Evolutionary conservation across 768 basidiomycete species (phyloP).

Genomic region (Mycena chlorophos): DNA sequence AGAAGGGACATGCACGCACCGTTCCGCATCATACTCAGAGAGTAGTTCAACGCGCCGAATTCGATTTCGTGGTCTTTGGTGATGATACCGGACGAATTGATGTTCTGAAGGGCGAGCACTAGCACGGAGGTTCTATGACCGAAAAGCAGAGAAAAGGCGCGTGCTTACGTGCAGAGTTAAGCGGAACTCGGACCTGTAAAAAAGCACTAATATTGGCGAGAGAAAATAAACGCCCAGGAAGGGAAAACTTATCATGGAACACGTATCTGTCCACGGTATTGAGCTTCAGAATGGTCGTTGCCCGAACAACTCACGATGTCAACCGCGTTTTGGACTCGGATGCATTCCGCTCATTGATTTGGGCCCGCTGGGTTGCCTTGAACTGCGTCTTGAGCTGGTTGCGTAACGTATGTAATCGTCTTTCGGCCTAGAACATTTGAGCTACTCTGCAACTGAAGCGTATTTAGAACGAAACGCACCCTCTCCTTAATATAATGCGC

Average conservation of each 20-base stretch:
- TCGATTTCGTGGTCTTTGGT: slow-evolving; percentile 80
- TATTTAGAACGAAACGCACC: slow-evolving; percentile 33
- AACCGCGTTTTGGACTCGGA: slow-evolving; percentile 81
- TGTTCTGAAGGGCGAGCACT: slow-evolving; percentile 89
- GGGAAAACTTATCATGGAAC: slow-evolving; percentile 67
- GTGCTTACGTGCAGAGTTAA: slow-evolving; percentile 68
- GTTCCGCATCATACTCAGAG: slow-evolving; percentile 87
- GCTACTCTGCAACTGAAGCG: no score
- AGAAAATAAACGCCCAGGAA: neutral
- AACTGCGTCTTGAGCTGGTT: slow-evolving; percentile 77
- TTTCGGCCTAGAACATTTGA: slow-evolving; percentile 69
- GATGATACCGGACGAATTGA: slow-evolving; percentile 77
- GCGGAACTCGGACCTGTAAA: slow-evolving; percentile 74
- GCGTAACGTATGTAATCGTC: slow-evolving; percentile 66
- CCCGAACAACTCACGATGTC: slow-evolving; percentile 59
- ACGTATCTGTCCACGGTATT: slow-evolving; percentile 51
- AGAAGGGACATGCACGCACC: slow-evolving; percentile 38
- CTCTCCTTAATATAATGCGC: slow-evolving; percentile 68
- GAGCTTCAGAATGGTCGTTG: neutral
- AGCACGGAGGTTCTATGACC: slow-evolving; percentile 2
- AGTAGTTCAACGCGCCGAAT: slow-evolving; percentile 81
- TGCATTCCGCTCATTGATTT: slow-evolving; percentile 72
- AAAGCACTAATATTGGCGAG: slow-evolving; percentile 15
- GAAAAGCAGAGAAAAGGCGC: slow-evolving; percentile 16
- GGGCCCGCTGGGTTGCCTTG: slow-evolving; percentile 71